Evolutionary conservation across 345 rosid genomes (phyloP).

Genomic region (Laguncularia racemosa): DNA sequence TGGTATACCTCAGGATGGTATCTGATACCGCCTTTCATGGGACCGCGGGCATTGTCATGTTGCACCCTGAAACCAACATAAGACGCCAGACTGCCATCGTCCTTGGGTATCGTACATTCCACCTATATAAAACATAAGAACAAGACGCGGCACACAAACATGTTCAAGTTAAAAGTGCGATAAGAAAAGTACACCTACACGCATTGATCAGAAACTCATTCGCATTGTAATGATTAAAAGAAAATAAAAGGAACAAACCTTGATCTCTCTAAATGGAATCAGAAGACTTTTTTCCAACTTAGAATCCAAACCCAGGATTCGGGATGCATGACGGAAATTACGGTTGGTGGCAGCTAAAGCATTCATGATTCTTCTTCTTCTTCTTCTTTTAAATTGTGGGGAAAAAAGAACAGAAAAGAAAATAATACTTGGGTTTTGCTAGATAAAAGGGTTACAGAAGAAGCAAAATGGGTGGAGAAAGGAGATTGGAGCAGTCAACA

Average conservation of each 20-base stretch:
- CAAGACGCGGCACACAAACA: slow-evolving; percentile 1
- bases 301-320: slow-evolving; percentile 88
- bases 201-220: not conserved
- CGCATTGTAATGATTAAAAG: no score
- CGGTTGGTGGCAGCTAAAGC: slow-evolving; percentile 93
- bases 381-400: not conserved
- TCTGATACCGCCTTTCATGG: slow-evolving; percentile 99
- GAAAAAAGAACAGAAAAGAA: slow-evolving; percentile 1
- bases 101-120: slow-evolving; percentile 95
- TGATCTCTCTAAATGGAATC: slow-evolving; percentile 96
- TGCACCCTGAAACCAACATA: slow-evolving; percentile 95
- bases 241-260: slow-evolving; percentile 27
- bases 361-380: slow-evolving; percentile 42
- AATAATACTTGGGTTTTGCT: no score
- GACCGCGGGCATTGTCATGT: slow-evolving; percentile 97
- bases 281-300: slow-evolving; percentile 79
- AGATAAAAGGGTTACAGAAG: no score
- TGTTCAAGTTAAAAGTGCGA: not conserved
- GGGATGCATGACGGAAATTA: slow-evolving; percentile 79
- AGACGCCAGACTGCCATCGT: slow-evolving; percentile 82
- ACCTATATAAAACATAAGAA: slow-evolving; percentile 35
- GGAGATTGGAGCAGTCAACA: no score
- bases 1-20: slow-evolving; percentile 88
- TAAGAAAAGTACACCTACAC: not conserved
- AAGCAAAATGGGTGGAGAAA: no score